Evolutionary conservation across 192 early-diverging fungal species (phyloP).

Genomic region (Coemansia sp.): DNA sequence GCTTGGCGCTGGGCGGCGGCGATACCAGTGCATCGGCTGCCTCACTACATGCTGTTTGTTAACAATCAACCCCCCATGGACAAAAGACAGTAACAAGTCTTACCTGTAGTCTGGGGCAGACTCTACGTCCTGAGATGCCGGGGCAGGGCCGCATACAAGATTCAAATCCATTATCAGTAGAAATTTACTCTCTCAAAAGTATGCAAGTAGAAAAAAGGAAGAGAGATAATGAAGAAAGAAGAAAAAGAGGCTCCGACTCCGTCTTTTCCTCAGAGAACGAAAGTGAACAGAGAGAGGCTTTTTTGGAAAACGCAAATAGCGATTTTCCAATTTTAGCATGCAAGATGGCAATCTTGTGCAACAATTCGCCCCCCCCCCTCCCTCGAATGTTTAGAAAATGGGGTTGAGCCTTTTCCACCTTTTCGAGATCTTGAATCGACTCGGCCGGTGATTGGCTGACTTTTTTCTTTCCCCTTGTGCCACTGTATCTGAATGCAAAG

Average conservation of each 20-base stretch:
- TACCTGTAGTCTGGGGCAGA: slow-evolving; percentile 2
- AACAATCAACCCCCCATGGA: too few relatives aligned
- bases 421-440: slow-evolving; percentile 23
- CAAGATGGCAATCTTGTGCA: slow-evolving; percentile 27
- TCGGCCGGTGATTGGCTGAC: slow-evolving; percentile 8
- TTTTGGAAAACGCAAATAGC: neutral
- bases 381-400: neutral
- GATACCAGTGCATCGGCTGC: neutral
- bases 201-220: slow-evolving; percentile 5
- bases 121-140: neutral
- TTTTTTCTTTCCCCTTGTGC: too few relatives aligned
- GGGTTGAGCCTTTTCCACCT: slow-evolving; percentile 2
- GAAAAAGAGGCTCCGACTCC: slow-evolving; percentile 10
- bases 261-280: neutral
- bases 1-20: slow-evolving; percentile 6
- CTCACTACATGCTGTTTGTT: neutral
- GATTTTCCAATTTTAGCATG: slow-evolving; percentile 1
- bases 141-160: slow-evolving; percentile 28
- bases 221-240: slow-evolving; percentile 2
- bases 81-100: neutral
- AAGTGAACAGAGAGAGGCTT: slow-evolving; percentile 11
- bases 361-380: neutral
- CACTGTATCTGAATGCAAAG: too few relatives aligned
- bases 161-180: slow-evolving; percentile 39
- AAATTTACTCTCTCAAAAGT: neutral